Conservation (phyloP, 192 early-diverging fungal species). For the Coemansia sp. region DNA sequence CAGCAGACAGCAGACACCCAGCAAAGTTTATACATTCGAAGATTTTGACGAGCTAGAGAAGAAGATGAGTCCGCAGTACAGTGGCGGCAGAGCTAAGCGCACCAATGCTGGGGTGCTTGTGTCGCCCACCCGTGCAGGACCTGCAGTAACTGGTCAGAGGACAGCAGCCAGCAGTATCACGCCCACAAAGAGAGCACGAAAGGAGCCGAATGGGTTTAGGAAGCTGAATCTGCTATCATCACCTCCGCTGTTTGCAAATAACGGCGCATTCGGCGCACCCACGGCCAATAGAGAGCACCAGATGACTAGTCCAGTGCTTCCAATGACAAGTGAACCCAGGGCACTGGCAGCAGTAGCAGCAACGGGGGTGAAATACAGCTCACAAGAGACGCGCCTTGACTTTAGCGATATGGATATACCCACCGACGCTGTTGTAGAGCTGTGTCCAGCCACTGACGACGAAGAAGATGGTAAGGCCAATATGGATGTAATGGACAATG, state of each 20-base stretch:
- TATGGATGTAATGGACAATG: not conserved
- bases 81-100: constrained; percentile 15
- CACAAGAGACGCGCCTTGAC: constrained; percentile 46
- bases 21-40: constrained; percentile 26
- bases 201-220: not conserved
- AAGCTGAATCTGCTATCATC: constrained; percentile 29
- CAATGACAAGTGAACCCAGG: not conserved
- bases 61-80: constrained; percentile 18
- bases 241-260: constrained; percentile 15
- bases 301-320: not conserved
- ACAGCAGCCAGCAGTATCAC: constrained; percentile 11
- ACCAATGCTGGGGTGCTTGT: constrained; percentile 2
- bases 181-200: constrained; percentile 28
- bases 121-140: constrained; percentile 4
- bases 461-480: constrained; percentile 8
- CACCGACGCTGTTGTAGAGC: constrained; percentile 7
- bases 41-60: constrained; percentile 36
- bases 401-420: constrained; percentile 32
- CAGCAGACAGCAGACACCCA: not conserved
- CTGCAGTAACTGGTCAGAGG: not conserved
- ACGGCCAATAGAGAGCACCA: not conserved
- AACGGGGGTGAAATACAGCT: constrained; percentile 15
- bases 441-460: constrained; percentile 35
- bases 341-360: not conserved
- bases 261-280: not conserved